phyloP scores from a whole-genome alignment of 495 filamentous ascomycete genomes.

The Cenococcum geophilum region DNA sequence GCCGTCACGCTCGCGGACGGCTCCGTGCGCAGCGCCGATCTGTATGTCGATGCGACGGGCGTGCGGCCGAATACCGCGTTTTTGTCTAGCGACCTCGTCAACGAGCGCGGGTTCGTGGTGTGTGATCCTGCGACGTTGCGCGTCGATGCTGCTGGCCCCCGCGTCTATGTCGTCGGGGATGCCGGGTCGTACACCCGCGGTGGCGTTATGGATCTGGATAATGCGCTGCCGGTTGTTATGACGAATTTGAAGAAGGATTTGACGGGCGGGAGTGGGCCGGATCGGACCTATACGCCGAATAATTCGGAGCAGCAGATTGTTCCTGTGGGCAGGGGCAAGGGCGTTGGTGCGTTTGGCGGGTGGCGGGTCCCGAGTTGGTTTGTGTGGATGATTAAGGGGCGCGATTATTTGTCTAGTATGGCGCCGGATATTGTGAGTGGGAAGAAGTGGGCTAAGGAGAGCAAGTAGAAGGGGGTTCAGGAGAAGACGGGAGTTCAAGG shows the following conservation, averaged over 20 bases:
- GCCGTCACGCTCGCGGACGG: constrained; percentile 37
- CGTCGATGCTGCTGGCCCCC: constrained; percentile 45
- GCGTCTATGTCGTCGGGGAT: constrained; percentile 48
- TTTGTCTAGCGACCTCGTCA: constrained; percentile 37
- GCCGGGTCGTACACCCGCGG: constrained; percentile 32
- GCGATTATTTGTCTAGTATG: constrained; percentile 55
- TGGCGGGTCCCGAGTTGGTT: constrained; percentile 49
- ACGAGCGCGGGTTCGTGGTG: constrained; percentile 39
- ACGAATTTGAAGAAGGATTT: constrained; percentile 45
- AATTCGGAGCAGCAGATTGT: constrained; percentile 42
- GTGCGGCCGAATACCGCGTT: constrained; percentile 44
- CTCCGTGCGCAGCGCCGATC: constrained; percentile 39
- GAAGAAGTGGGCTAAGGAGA: constrained; percentile 49
- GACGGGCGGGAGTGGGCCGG: constrained; percentile 10
- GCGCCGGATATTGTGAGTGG: constrained; percentile 47
- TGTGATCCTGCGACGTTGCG: constrained; percentile 43
- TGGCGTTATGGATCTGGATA: constrained; percentile 41
- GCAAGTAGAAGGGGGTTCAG: constrained; percentile 15
- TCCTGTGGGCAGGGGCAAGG: constrained; percentile 49
- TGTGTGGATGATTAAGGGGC: constrained; percentile 56
- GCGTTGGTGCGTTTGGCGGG: constrained; percentile 53
- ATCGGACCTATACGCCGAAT: constrained; percentile 34
- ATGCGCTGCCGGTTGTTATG: constrained; percentile 40
- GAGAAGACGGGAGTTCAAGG: constrained; percentile 10
- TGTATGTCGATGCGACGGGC: constrained; percentile 48